Percentiles rank a stretch among this genome's conserved stretches.
Evolutionary conservation across 306 rosid genomes (phyloP).

Genomic region (Trichosanthes cucumerina): DNA sequence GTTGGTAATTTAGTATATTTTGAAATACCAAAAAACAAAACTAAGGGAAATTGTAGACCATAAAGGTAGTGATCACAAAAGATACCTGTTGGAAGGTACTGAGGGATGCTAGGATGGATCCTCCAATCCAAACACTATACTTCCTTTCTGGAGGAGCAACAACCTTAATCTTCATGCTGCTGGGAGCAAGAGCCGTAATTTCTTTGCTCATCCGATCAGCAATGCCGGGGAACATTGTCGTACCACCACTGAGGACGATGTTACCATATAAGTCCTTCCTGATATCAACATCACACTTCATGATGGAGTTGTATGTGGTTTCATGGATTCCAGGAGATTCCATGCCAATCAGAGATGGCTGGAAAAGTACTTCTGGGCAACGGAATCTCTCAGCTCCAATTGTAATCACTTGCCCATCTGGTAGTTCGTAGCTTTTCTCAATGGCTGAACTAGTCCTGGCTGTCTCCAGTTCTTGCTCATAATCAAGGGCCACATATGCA

Average conservation of each 20-base stretch:
- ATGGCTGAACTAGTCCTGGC: slow-evolving; percentile 53
- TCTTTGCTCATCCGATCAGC: slow-evolving; percentile 81
- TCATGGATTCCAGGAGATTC: slow-evolving; percentile 67
- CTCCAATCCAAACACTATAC: slow-evolving; percentile 81
- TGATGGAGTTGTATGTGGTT: slow-evolving; percentile 64
- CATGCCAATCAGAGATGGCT: slow-evolving; percentile 68
- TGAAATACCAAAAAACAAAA: background rate
- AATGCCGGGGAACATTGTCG: slow-evolving; percentile 69
- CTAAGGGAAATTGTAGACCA: background rate
- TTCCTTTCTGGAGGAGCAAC: slow-evolving; percentile 74
- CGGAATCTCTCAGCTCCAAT: slow-evolving; percentile 75
- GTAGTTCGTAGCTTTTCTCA: slow-evolving; percentile 63
- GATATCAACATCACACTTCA: slow-evolving; percentile 74
- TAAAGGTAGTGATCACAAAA: background rate
- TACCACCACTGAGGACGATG: slow-evolving; percentile 65
- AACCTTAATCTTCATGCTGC: slow-evolving; percentile 79
- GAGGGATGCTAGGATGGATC: slow-evolving; percentile 67
- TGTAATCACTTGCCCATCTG: slow-evolving; percentile 67
- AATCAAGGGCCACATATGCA: slow-evolving; percentile 65
- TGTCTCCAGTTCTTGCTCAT: slow-evolving; percentile 59
- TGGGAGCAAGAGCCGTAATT: slow-evolving; percentile 64
- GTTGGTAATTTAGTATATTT: background rate
- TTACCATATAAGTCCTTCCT: slow-evolving; percentile 68
- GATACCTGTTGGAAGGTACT: slow-evolving; percentile 68
- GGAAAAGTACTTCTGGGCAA: slow-evolving; percentile 72